A percentile compares a stretch with the other conserved stretches of the same genome.
Conservation (phyloP, 345 rosid genomes). For the Carallia pectinifolia region DNA sequence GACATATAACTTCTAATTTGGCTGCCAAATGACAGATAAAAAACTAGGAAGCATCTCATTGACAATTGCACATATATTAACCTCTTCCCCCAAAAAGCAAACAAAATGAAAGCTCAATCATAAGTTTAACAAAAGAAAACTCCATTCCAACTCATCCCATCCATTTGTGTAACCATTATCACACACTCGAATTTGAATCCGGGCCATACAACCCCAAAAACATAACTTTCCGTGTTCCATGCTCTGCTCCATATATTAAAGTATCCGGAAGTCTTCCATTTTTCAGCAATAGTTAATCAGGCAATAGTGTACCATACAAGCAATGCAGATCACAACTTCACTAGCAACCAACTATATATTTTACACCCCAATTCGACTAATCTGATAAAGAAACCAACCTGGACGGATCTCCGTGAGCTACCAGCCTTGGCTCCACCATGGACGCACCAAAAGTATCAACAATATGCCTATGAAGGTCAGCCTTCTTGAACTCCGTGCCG, state of each 20-base stretch:
- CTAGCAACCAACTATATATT: not conserved
- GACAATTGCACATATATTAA: not conserved
- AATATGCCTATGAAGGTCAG: constrained; percentile 57
- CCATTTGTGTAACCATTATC: not conserved
- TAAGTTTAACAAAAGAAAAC: too few species aligned
- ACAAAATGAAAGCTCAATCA: too few species aligned
- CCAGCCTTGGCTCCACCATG: constrained; percentile 94
- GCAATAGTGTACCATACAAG: not conserved
- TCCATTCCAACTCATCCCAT: not conserved
- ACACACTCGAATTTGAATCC: not conserved
- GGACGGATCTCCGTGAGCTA: constrained; percentile 86
- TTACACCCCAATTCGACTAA: not conserved
- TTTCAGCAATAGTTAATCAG: not conserved
- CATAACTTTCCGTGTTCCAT: not conserved
- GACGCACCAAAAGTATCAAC: constrained; percentile 83
- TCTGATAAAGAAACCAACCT: constrained; percentile 42
- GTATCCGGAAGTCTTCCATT: not conserved
- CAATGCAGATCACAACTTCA: too few species aligned
- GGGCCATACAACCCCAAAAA: not conserved
- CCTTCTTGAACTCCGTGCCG: constrained; percentile 61
- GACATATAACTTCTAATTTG: not conserved
- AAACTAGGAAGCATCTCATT: not conserved
- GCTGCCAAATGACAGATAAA: not conserved
- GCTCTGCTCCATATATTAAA: too few species aligned
- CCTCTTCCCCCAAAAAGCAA: too few species aligned